Base-by-base conservation (phyloP, 2,329 filamentous ascomycete species). In the Hymenoscyphus occultus region DNA sequence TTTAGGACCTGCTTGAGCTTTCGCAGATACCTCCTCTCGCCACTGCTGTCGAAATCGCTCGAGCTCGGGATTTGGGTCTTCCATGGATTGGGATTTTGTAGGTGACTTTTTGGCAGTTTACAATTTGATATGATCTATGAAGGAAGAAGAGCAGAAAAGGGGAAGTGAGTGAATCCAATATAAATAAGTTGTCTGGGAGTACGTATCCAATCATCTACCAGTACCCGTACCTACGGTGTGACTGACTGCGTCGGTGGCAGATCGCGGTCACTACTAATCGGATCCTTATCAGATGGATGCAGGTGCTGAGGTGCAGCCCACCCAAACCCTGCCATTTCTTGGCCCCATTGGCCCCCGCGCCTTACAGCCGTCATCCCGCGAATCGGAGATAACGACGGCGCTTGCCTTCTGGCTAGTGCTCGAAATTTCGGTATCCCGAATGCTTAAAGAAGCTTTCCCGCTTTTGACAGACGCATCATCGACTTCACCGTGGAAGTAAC, bases 21-120 rank as follows among this genome's bases (percentile, higher is more conserved):
- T 72, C 35, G 73, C 72, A 2, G 73, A 73, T 16, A 76, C 73
- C 68, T 97, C 93, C 71, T 92, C 89, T 65, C 87, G 86, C 93
- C 93, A 97, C 82, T 92, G 84, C 74, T 86, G 85, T 70, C 94
- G 89, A 79, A 97, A 97, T 57, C 85, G 88, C 77, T 96, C 92
- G 66, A 97, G 85, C 77, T 96, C 93, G 60, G 88, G 83, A 75
- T 86, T 83, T 59, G 83, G 77, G 64, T 81, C 78, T 70, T 80
- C 75, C 73, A 74, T 74, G 35, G 19, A 51, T 51, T 28, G 19
- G 5, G 19, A n/a, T 51, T 13, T n/a, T 14, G 9, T 39, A 51
- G 22, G 7, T 6, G 5, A 54, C 39, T 39, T 19, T 28, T 7
- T 35, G 39, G 28, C 61, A 19, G 16, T 62, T 48, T 66, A 61